Conservation (phyloP, 345 rosid species). For the Angophora floribunda region DNA sequence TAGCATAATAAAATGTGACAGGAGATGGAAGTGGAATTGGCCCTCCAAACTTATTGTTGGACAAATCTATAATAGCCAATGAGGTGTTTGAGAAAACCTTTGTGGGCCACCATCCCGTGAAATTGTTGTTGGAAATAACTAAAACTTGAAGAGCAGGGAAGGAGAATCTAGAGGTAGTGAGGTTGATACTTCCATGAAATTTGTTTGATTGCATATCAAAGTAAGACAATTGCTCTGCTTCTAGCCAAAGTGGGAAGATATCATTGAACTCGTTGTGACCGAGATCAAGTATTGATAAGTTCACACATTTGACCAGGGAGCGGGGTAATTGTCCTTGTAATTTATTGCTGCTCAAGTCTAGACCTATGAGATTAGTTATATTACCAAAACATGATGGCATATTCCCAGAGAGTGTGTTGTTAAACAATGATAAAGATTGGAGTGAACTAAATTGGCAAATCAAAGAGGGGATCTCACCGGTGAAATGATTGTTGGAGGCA, state of each 20-base stretch:
- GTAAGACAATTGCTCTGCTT: rapidly evolving
- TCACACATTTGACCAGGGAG: background rate
- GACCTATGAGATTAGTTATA: background rate
- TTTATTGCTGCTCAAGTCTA: background rate
- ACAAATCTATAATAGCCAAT: background rate
- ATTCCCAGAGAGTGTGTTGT: background rate
- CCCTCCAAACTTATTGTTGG: background rate
- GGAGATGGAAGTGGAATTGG: background rate
- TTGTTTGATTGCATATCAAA: background rate
- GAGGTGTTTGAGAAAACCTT: background rate
- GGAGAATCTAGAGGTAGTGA: background rate
- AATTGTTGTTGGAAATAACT: background rate
- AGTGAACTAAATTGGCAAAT: background rate
- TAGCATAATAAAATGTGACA: rapidly evolving
- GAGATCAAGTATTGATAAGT: rapidly evolving
- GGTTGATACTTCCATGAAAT: background rate
- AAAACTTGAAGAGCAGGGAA: rapidly evolving
- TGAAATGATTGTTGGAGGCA: background rate
- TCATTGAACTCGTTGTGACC: rapidly evolving
- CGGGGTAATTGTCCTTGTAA: background rate
- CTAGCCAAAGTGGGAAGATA: background rate
- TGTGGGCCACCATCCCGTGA: rapidly evolving
- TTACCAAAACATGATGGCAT: background rate
- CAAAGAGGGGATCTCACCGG: background rate
- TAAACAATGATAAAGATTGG: rapidly evolving